These are phyloP conservation scores for Alternaria infectoria DNA, from an alignment of 2,329 filamentous ascomycete species.

Conservation along the genomic window DNA sequence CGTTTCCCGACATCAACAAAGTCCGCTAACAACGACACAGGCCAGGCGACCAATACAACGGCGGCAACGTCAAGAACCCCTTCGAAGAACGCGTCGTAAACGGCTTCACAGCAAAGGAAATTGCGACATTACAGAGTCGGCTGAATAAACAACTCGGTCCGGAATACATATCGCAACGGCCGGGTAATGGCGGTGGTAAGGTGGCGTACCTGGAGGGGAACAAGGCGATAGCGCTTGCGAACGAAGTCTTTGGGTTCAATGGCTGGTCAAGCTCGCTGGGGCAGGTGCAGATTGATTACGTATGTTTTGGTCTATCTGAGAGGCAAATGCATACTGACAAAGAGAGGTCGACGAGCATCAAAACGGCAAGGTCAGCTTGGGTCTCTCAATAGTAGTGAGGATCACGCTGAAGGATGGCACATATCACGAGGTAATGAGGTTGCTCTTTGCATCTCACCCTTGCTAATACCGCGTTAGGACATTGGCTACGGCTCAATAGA, in stretches of 20 bases:
- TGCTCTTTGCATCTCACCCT: background rate
- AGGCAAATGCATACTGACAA: constrained; percentile 15
- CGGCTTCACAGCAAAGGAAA: constrained; percentile 87
- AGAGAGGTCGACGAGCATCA: constrained; percentile 77
- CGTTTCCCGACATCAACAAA: background rate
- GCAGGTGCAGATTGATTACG: constrained; percentile 93
- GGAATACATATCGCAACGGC: constrained; percentile 89
- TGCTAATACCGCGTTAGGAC: constrained; percentile 60
- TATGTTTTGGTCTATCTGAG: constrained; percentile 43
- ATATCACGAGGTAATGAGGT: constrained; percentile 74
- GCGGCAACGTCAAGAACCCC: constrained; percentile 66
- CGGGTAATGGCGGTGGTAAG: constrained; percentile 81
- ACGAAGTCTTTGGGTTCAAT: constrained; percentile 96
- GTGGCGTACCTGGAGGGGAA: constrained; percentile 96
- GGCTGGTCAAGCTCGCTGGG: constrained; percentile 97
- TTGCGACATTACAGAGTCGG: constrained; percentile 83
- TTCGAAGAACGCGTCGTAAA: constrained; percentile 80
- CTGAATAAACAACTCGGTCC: constrained; percentile 94
- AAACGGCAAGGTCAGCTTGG: constrained; percentile 80
- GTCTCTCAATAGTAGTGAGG: constrained; percentile 86
- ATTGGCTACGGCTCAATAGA: constrained; percentile 96
- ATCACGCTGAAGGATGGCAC: constrained; percentile 91
- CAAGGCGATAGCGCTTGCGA: constrained; percentile 93
- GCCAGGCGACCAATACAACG: constrained; percentile 47
- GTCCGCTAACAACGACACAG: constrained; percentile 31